phyloP scores from a whole-genome alignment of 1,139 yeast species.

The Casaregolazyma lundiana region DNA sequence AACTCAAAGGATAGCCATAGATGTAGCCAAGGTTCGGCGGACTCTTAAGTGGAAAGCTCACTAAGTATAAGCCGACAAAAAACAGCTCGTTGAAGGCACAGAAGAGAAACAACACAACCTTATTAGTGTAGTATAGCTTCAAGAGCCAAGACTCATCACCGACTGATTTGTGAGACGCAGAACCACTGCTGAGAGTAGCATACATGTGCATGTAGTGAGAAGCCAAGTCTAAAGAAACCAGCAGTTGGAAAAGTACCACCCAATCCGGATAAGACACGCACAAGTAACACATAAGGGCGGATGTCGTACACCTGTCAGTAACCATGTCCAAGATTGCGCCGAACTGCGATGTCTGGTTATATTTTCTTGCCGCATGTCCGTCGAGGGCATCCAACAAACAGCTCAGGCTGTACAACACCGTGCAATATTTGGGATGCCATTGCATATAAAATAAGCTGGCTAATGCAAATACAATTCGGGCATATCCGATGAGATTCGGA shows the following conservation, averaged over 20 bases:
- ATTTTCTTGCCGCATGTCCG: conserved; percentile 90
- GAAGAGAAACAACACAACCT: conserved; percentile 74
- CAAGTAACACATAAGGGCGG: conserved; percentile 80
- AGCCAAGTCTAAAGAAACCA: conserved; percentile 84
- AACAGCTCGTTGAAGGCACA: conserved; percentile 93
- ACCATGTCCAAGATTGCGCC: conserved; percentile 99
- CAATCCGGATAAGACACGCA: conserved; percentile 71
- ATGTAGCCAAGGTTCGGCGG: conserved; percentile 40
- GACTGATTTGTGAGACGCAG: conserved; percentile 78
- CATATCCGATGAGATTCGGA: conserved; percentile 88
- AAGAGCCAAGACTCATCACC: conserved; percentile 69
- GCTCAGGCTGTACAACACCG: conserved; percentile 74
- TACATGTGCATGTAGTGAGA: conserved; percentile 99
- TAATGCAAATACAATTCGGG: conserved; percentile 75
- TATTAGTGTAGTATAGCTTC: conserved; percentile 80
- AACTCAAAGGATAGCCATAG: conserved; percentile 45
- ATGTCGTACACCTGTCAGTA: conserved; percentile 95
- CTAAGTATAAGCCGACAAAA: conserved; percentile 82
- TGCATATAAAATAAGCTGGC: conserved; percentile 79
- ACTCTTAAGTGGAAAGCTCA: conserved; percentile 51
- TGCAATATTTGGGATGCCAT: conserved; percentile 73
- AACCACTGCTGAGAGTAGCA: conserved; percentile 75
- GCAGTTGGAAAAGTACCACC: conserved; percentile 71
- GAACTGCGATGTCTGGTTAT: conserved; percentile 81
- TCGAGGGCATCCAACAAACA: conserved; percentile 95